Conservation (phyloP, 2,329 filamentous ascomycete genomes). For the Ophiostoma ulmi region DNA sequence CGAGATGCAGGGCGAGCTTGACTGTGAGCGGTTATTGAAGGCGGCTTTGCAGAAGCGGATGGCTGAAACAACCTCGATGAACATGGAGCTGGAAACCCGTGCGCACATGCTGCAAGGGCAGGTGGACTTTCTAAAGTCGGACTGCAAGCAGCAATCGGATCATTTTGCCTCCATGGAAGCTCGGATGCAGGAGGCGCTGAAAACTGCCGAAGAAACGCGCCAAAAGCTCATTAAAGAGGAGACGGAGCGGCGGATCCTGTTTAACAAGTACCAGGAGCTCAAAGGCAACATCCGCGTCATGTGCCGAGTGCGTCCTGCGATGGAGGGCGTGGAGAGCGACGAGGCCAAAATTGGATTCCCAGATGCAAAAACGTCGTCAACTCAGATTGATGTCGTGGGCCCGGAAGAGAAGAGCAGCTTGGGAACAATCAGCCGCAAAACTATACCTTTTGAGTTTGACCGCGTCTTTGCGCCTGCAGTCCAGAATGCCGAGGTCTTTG, state of each 20-base stretch:
- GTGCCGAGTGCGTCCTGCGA: slow-evolving; percentile 81
- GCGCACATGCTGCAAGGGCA: slow-evolving; percentile 72
- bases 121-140: slow-evolving; percentile 84
- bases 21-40: slow-evolving; percentile 61
- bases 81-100: slow-evolving; percentile 65
- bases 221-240: slow-evolving; percentile 88
- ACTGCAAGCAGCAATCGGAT: slow-evolving; percentile 81
- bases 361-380: slow-evolving; percentile 74
- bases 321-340: slow-evolving; percentile 55
- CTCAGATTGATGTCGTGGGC: slow-evolving; percentile 78
- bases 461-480: slow-evolving; percentile 77
- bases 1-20: slow-evolving; percentile 46
- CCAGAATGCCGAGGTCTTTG: slow-evolving; percentile 82
- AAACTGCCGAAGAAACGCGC: slow-evolving; percentile 62
- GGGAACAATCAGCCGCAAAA: slow-evolving; percentile 69
- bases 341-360: slow-evolving; percentile 74
- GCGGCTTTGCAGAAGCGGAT: slow-evolving; percentile 48
- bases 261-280: slow-evolving; percentile 96
- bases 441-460: slow-evolving; percentile 84
- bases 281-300: slow-evolving; percentile 99
- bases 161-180: slow-evolving; percentile 77
- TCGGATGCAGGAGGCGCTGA: slow-evolving; percentile 71
- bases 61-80: slow-evolving; percentile 55
- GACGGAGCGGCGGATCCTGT: slow-evolving; percentile 80
- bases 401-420: slow-evolving; percentile 79